Evolutionary conservation across 73 alveolate genomes (phyloP), one percentile per base, ranked within the genome.

Genomic region (Uronychia setigera): DNA sequence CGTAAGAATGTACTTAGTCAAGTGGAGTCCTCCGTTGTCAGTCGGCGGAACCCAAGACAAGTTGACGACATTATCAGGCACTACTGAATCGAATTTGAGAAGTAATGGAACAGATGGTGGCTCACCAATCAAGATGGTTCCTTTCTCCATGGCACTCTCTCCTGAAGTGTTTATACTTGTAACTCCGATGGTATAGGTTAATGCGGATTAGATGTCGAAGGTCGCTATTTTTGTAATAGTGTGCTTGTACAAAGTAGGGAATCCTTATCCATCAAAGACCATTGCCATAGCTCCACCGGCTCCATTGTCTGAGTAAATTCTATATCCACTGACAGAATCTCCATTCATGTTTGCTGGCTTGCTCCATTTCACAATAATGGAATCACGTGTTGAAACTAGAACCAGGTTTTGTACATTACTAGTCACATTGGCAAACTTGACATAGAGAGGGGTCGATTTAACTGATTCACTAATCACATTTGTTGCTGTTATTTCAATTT

Each of bases 21-120:
- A 80, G 35, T 91, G 93, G 35, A 86, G 77, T 28, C 96, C 87
- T 25, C 96, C 96, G 67, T 80, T 85, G 78, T 84, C 93, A 27
- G n/a, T 58, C 0, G 98, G 98, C 13, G 91, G 88, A 29, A 77
- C 87, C 96, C 96, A 94, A 27, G 76, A 74, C 25, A 94, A 78
- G 1, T 88, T 88, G 33, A 94, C 29, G 0, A 82, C 75, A 14
- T 35, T 77, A 28, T 76, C 35, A 5, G 93, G 92, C 11, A 84
- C 77, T 11, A 86, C 88, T 19, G 78, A 29, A n/a, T 58, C 59
- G 87, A 85, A 58, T 30, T 35, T 74, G 33, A 86, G 76, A 59
- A 29, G 46, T 26, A 29, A 74, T 9, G 96, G 96, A 11, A 76
- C 90, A 27, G 89, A 60, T 31, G 96, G 82, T 13, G 77, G 60